phyloP scores from a whole-genome alignment of 2,329 filamentous ascomycete genomes.

The Chlorencoelia australis region DNA sequence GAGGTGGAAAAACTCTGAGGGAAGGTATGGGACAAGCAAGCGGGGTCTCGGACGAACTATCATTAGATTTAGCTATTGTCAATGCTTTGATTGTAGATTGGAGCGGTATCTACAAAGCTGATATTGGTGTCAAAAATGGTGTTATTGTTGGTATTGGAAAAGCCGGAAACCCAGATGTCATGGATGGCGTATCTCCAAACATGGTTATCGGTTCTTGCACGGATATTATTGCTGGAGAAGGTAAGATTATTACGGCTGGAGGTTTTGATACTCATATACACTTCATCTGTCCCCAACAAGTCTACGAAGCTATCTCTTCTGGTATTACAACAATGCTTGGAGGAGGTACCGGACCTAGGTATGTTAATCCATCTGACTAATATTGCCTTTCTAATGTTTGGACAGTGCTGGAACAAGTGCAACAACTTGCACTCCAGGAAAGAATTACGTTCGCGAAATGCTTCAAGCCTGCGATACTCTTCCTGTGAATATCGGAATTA shows the following conservation, averaged over 20 bases:
- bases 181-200: constrained; percentile 71
- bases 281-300: constrained; percentile 91
- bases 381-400: constrained; percentile 6
- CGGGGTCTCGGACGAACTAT: constrained; percentile 60
- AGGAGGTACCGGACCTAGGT: constrained; percentile 86
- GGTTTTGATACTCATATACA: constrained; percentile 88
- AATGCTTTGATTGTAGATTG: constrained; percentile 89
- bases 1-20: constrained; percentile 83
- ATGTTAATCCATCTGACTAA: constrained; percentile 10
- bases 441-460: constrained; percentile 77
- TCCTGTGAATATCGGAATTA: constrained; percentile 83
- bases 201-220: constrained; percentile 83
- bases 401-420: constrained; percentile 73
- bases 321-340: constrained; percentile 87
- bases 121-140: constrained; percentile 87
- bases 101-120: constrained; percentile 89
- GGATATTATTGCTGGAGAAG: constrained; percentile 84
- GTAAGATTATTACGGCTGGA: constrained; percentile 83
- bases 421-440: constrained; percentile 86
- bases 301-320: constrained; percentile 69
- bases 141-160: constrained; percentile 85
- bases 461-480: constrained; percentile 74
- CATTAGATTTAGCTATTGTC: constrained; percentile 74
- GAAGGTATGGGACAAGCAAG: constrained; percentile 94
- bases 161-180: constrained; percentile 92